These are phyloP conservation scores for Oemleria cerasiformis DNA, from an alignment of 306 rosid species.

Conservation along the genomic window DNA sequence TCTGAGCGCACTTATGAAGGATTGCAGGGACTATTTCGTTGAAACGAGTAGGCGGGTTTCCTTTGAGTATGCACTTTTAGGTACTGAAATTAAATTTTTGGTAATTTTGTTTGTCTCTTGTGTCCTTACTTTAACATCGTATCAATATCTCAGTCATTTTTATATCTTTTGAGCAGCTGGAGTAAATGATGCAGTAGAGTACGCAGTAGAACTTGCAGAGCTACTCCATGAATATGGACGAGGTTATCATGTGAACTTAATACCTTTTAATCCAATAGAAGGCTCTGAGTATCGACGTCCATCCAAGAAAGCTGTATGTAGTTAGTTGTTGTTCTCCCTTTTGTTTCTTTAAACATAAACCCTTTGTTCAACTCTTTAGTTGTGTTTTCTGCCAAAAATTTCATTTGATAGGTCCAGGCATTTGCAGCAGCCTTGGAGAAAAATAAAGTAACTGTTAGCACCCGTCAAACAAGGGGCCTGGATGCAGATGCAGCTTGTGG, in stretches of 20 bases:
- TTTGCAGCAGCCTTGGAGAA: conserved; percentile 77
- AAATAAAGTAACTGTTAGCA: conserved; percentile 63
- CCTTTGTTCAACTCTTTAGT: neutral
- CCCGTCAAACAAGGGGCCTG: conserved; percentile 88
- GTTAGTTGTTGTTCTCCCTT: neutral
- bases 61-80: conserved; percentile 95
- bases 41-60: conserved; percentile 84
- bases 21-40: conserved; percentile 68
- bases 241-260: conserved; percentile 80
- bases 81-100: conserved; percentile 34
- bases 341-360: neutral
- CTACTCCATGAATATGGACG: conserved; percentile 67
- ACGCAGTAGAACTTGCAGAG: conserved; percentile 82
- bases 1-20: conserved; percentile 75
- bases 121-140: conserved; percentile 8
- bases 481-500: conserved; percentile 99
- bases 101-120: neutral
- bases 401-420: conserved; percentile 57
- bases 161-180: conserved; percentile 64
- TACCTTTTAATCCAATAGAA: conserved; percentile 96
- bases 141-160: neutral
- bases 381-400: neutral
- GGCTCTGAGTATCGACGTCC: conserved; percentile 88
- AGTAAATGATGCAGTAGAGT: conserved; percentile 75
- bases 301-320: conserved; percentile 73